phyloP scores from a whole-genome alignment of 2,329 filamentous ascomycete species.

The Clonostachys rhizophaga region DNA sequence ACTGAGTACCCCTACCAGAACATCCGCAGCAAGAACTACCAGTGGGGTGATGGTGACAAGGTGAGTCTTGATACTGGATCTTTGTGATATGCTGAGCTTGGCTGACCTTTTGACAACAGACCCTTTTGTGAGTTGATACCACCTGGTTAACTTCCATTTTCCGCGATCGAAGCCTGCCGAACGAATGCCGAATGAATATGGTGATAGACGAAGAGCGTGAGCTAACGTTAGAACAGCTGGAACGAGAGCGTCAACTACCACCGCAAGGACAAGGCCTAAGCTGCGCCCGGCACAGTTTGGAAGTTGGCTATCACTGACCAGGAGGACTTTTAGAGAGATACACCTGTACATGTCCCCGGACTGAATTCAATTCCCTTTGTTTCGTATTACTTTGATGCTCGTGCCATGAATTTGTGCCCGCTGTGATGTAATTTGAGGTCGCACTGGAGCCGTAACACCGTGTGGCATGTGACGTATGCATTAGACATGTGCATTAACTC shows the following conservation, averaged over 20 bases:
- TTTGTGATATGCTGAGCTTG: conserved; percentile 2
- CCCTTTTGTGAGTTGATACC: conserved; percentile 54
- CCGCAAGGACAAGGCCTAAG: conserved; percentile 72
- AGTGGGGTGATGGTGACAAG: conserved; percentile 96
- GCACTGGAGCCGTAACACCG: too few relatives aligned
- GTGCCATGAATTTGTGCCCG: too few relatives aligned
- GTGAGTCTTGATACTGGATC: conserved; percentile 31
- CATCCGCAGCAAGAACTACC: conserved; percentile 93
- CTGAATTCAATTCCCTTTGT: conserved; percentile 6
- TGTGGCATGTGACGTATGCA: too few relatives aligned
- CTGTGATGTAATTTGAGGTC: too few relatives aligned
- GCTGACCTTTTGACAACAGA: conserved; percentile 36
- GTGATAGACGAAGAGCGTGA: too few relatives aligned
- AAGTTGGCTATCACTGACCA: neutral
- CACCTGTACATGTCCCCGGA: neutral
- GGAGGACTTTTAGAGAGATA: neutral
- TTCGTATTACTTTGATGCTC: too few relatives aligned
- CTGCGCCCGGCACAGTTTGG: neutral
- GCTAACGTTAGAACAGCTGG: conserved; percentile 57
- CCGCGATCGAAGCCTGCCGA: neutral
- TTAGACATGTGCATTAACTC: too few relatives aligned
- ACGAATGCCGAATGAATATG: neutral
- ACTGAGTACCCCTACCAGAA: conserved; percentile 96
- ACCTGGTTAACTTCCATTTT: neutral
- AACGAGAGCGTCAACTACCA: conserved; percentile 95